phyloP scores from a whole-genome alignment of 108 stramenopile genomes.

The Schizochytrium sp. region DNA sequence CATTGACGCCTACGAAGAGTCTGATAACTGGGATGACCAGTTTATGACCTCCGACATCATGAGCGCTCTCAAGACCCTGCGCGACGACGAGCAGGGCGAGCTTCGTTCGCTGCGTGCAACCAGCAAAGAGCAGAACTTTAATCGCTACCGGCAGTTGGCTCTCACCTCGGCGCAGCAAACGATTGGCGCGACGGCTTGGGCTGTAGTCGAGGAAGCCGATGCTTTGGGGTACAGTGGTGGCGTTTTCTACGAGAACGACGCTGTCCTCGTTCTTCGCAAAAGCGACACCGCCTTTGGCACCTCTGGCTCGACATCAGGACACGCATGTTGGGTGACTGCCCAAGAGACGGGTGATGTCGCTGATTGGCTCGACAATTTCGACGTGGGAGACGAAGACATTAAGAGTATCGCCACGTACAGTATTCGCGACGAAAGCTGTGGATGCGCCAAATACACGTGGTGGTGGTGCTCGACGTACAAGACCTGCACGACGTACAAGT shows the following conservation, averaged over 20 bases:
- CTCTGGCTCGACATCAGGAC: not conserved
- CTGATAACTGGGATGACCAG: not conserved
- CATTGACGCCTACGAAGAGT: not conserved
- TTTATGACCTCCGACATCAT: not conserved
- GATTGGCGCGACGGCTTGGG: not conserved
- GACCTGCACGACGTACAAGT: not conserved
- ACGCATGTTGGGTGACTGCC: not conserved
- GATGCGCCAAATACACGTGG: not conserved
- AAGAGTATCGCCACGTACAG: not conserved
- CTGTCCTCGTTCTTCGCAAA: not conserved
- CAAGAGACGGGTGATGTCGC: not conserved
- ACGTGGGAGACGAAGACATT: not conserved
- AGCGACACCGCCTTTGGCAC: not conserved
- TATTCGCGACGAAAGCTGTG: not conserved
- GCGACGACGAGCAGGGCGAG: not conserved
- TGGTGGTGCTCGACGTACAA: slow-evolving; percentile 13
- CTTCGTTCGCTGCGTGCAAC: not conserved
- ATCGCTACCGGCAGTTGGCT: not conserved
- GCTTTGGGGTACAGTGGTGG: not conserved
- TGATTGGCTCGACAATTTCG: not conserved
- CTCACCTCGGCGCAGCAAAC: not conserved
- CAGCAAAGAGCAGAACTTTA: too few relatives aligned
- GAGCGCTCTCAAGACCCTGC: not conserved
- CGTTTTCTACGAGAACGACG: not conserved
- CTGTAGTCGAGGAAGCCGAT: not conserved